A percentile compares a stretch with the other conserved stretches of the same genome.
Conservation (phyloP, 1,284 basidiomycete species). For the Ceratorhiza oryzae-sativae region DNA sequence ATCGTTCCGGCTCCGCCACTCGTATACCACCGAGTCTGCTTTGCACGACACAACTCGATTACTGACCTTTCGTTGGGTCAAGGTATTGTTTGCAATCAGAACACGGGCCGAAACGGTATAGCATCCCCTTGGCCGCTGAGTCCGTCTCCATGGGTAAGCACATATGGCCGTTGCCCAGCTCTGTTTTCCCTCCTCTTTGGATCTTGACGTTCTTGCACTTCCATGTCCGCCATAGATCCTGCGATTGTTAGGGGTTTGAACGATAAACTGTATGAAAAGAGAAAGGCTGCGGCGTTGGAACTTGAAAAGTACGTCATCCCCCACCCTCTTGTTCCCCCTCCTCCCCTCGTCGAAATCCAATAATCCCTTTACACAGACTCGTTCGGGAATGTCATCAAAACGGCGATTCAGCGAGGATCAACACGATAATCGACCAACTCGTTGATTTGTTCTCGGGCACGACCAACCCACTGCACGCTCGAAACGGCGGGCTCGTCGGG, state of each 20-base stretch:
- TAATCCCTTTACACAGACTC: constrained; percentile 63
- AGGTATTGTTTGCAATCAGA: constrained; percentile 15
- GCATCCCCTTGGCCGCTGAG: constrained; percentile 2
- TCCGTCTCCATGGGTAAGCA: constrained; percentile 28
- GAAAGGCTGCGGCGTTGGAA: constrained; percentile 94
- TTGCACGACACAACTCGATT: background rate
- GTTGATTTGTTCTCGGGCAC: constrained; percentile 88
- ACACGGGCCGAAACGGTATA: constrained; percentile 18
- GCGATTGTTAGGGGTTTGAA: constrained; percentile 62
- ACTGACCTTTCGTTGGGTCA: background rate
- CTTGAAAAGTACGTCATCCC: constrained; percentile 79
- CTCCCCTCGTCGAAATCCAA: constrained; percentile 6
- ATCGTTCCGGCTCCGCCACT: background rate
- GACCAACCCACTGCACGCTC: constrained; percentile 82
- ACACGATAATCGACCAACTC: constrained; percentile 91
- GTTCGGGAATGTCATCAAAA: constrained; percentile 86
- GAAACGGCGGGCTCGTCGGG: constrained; percentile 96
- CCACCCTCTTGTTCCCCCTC: constrained; percentile 36
- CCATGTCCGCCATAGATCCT: constrained; percentile 44
- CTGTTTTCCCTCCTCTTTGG: background rate
- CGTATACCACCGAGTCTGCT: background rate
- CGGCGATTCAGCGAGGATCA: constrained; percentile 82
- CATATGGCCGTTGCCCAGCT: background rate
- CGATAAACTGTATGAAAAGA: constrained; percentile 93
- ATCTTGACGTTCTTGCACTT: constrained; percentile 2